A percentile compares a stretch with the other conserved stretches of the same genome.
Evolutionary conservation across 495 filamentous ascomycete genomes (phyloP).

Genomic region (Amphirosellinia nigrospora): DNA sequence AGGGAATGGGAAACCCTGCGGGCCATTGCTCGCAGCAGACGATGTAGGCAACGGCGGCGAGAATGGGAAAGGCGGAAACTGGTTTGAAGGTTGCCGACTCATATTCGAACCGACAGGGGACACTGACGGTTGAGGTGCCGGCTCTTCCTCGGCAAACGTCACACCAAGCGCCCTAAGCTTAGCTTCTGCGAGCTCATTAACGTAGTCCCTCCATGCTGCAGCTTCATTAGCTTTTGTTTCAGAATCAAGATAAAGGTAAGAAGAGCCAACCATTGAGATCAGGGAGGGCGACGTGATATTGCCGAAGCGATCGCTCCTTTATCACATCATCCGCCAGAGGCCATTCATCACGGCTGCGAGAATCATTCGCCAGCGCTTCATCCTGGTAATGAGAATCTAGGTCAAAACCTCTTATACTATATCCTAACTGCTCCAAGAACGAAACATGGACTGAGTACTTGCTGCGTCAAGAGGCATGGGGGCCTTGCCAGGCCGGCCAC

Average conservation of each 20-base stretch:
- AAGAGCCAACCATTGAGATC: conserved; percentile 60
- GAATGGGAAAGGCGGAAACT: conserved; percentile 68
- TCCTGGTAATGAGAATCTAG: conserved; percentile 46
- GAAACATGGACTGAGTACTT: conserved; percentile 70
- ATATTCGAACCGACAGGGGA: conserved; percentile 55
- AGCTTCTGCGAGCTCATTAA: conserved; percentile 79
- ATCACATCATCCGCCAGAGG: conserved; percentile 68
- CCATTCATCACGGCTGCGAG: conserved; percentile 74
- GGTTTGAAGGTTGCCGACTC: conserved; percentile 67
- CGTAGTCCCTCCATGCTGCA: conserved; percentile 82
- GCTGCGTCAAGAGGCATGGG: conserved; percentile 63
- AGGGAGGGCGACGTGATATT: conserved; percentile 74
- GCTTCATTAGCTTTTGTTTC: conserved; percentile 33
- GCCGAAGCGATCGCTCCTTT: conserved; percentile 57
- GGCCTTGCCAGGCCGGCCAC: conserved; percentile 63
- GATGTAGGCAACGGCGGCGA: conserved; percentile 75
- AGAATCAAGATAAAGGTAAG: not conserved
- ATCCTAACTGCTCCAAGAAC: conserved; percentile 76
- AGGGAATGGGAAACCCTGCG: conserved; percentile 65
- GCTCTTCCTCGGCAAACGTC: conserved; percentile 73
- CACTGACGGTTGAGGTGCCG: conserved; percentile 57
- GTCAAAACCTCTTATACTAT: conserved; percentile 75
- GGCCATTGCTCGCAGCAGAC: conserved; percentile 65
- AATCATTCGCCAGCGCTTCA: conserved; percentile 39
- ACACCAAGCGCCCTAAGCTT: conserved; percentile 92